Evolutionary conservation across 208 protist species (phyloP).

Genomic region (Trypanosoma congolense): DNA sequence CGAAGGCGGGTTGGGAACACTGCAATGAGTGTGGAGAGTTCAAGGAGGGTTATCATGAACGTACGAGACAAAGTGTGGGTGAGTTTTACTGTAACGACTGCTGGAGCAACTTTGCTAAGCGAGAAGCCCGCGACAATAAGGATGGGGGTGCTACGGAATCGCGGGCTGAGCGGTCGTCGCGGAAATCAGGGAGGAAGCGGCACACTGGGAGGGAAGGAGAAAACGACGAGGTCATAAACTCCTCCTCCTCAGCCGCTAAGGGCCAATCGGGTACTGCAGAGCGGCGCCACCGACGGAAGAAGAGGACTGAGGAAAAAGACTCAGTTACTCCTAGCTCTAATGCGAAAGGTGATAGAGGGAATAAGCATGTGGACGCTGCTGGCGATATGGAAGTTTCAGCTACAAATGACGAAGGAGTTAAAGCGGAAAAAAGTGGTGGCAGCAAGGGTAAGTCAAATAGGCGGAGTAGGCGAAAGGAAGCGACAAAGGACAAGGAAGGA

Average conservation of each 20-base stretch:
- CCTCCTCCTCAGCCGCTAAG: conserved; percentile 3
- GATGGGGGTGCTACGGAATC: too few relatives aligned
- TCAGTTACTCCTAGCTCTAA: background rate
- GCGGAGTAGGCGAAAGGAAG: background rate
- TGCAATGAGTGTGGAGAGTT: conserved; percentile 68
- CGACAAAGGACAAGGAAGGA: background rate
- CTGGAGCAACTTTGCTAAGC: conserved; percentile 16
- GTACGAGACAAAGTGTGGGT: conserved; percentile 27
- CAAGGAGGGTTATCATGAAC: conserved; percentile 42
- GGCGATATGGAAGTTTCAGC: background rate
- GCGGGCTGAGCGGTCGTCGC: too few relatives aligned
- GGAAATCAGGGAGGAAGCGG: too few relatives aligned
- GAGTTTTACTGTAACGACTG: conserved; percentile 42
- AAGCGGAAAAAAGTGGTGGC: background rate
- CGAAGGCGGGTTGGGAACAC: conserved; percentile 53
- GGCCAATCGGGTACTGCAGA: background rate
- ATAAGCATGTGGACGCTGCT: background rate
- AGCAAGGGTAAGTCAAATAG: background rate
- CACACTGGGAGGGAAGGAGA: conserved; percentile 1
- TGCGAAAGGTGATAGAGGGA: background rate
- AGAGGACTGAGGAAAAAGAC: background rate
- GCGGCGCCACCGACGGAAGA: background rate
- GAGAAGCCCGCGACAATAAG: conserved; percentile 12
- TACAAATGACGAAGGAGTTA: background rate
- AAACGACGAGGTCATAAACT: background rate